phyloP scores from a whole-genome alignment of 306 rosid genomes.

The Fragaria nilgerrensis region DNA sequence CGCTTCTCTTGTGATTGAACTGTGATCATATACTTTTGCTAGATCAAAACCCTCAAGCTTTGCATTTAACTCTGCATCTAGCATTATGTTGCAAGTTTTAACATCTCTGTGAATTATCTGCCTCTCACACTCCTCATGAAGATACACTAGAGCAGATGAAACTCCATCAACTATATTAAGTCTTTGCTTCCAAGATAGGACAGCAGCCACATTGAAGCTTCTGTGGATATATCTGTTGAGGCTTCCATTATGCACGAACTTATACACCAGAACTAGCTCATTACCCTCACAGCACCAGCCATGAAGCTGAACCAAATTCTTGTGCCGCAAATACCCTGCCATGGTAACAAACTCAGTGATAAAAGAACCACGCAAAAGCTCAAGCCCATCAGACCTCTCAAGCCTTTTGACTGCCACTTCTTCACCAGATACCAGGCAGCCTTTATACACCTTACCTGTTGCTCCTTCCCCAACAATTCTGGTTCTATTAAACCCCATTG shows the following conservation, averaged over 20 bases:
- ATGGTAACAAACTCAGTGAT: conserved; percentile 70
- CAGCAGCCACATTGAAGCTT: conserved; percentile 34
- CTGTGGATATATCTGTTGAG: conserved; percentile 57
- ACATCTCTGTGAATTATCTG: conserved; percentile 87
- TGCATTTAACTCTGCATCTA: conserved; percentile 72
- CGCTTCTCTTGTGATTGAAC: conserved; percentile 52
- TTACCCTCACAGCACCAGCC: conserved; percentile 87
- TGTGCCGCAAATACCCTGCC: conserved; percentile 73
- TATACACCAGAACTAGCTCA: conserved; percentile 71
- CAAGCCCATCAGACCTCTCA: conserved; percentile 29
- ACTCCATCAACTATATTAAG: conserved; percentile 57
- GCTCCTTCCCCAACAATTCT: conserved; percentile 79
- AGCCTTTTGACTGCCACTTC: conserved; percentile 88
- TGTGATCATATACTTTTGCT: conserved; percentile 68
- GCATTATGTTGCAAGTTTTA: conserved; percentile 82
- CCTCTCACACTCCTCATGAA: conserved; percentile 88
- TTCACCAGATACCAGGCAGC: conserved; percentile 58
- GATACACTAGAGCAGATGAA: conserved; percentile 78
- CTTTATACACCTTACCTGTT: conserved; percentile 78
- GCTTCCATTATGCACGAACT: conserved; percentile 72
- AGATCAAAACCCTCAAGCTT: conserved; percentile 85
- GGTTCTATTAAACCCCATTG: conserved; percentile 62
- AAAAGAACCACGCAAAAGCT: conserved; percentile 44
- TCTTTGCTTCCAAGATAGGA: conserved; percentile 72
- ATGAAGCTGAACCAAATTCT: conserved; percentile 73